Evolutionary conservation across 1,284 basidiomycete species (phyloP).

Genomic region (Apiotrichum siamense): DNA sequence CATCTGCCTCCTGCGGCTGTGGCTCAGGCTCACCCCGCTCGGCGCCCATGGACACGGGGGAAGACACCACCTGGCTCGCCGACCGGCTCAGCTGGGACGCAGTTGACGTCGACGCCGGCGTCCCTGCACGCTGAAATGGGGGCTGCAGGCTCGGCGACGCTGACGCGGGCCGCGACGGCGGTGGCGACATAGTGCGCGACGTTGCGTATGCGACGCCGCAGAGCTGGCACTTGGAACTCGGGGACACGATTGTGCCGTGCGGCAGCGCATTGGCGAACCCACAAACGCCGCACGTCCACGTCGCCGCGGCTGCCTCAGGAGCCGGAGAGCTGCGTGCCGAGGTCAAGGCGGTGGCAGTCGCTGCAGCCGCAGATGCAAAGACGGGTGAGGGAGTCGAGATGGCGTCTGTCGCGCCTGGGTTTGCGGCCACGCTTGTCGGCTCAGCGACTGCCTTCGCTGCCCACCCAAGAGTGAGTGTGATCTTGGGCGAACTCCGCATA

Average conservation of each 20-base stretch:
- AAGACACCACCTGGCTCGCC: not conserved
- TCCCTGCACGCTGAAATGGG: too few relatives aligned
- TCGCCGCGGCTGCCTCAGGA: not conserved
- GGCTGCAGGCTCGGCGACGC: not conserved
- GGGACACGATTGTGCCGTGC: slow-evolving; percentile 6
- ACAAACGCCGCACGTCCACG: slow-evolving; percentile 81
- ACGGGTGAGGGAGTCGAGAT: too few relatives aligned
- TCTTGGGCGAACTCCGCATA: slow-evolving; percentile 82
- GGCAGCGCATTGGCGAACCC: slow-evolving; percentile 66
- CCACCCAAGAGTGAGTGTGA: slow-evolving; percentile 63
- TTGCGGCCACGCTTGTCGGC: too few relatives aligned
- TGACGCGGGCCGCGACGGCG: not conserved
- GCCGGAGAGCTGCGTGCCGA: not conserved
- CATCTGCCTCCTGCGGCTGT: too few relatives aligned
- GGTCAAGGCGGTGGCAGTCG: not conserved
- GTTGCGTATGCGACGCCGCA: slow-evolving; percentile 53
- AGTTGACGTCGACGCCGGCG: too few relatives aligned
- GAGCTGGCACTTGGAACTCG: slow-evolving; percentile 63
- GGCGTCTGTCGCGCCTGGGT: too few relatives aligned
- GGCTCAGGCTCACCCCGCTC: too few relatives aligned
- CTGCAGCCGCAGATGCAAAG: not conserved
- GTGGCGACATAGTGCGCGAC: slow-evolving; percentile 5
- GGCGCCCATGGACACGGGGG: not conserved
- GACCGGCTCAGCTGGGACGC: too few relatives aligned
- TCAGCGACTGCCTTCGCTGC: not conserved